Evolutionary conservation across 306 rosid species (phyloP).

Genomic region (Datisca glomerata): DNA sequence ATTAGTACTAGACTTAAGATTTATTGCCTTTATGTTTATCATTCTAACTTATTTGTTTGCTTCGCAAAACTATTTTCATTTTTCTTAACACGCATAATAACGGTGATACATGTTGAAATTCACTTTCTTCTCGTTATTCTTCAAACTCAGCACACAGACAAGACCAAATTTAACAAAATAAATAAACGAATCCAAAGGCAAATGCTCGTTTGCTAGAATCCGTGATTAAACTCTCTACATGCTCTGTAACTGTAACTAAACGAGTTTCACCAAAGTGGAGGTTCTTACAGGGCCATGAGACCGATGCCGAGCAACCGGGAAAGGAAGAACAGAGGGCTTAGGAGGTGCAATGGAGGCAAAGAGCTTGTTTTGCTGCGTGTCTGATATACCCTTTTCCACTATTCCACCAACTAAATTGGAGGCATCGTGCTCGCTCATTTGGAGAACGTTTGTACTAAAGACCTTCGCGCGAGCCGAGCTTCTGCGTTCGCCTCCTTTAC

Average conservation of each 20-base stretch:
- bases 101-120: neutral
- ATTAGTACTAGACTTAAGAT: too few relatives aligned
- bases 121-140: neutral
- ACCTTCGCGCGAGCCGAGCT: conserved; percentile 17
- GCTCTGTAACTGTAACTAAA: neutral
- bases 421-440: conserved; percentile 23
- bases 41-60: neutral
- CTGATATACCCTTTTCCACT: conserved; percentile 71
- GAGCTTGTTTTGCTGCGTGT: conserved; percentile 7
- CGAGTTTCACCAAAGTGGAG: neutral
- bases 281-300: conserved; percentile 74
- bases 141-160: neutral
- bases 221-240: conserved; percentile 2
- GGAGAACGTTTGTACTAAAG: conserved; percentile 28
- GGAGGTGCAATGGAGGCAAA: conserved; percentile 31
- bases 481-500: conserved; percentile 19
- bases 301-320: conserved; percentile 93
- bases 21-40: neutral
- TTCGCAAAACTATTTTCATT: neutral
- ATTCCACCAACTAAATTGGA: conserved; percentile 51
- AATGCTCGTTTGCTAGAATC: neutral
- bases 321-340: conserved; percentile 55
- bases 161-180: too few relatives aligned
- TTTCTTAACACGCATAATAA: neutral
- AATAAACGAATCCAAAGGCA: neutral